Base-by-base conservation (phyloP, 2,329 filamentous ascomycete genomes). In the Dendrostoma leiphaemia region DNA sequence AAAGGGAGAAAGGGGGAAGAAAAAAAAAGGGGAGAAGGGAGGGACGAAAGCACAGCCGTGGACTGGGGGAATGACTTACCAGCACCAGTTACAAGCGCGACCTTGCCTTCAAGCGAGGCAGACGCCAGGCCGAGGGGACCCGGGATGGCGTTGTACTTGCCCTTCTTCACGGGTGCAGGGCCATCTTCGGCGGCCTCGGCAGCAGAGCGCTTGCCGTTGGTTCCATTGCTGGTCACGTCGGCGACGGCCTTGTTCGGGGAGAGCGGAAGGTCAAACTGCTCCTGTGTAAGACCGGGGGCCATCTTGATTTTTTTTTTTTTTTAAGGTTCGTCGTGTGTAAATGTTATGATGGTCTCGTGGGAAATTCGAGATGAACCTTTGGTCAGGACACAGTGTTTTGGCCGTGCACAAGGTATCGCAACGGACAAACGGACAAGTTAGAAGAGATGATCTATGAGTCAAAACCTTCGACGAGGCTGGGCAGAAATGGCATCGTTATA, bases 41-140 rank as follows among this genome's bases (percentile, higher is more conserved):
- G 8, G 15, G 12, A 3, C 10, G 7, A 34, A 24, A 31, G 15
- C n/a, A n/a, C n/a, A n/a, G 3, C 1, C 15, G 6, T 6, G 19
- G 8, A 69, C n/a, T n/a, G n/a, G n/a, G n/a, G n/a, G n/a, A n/a
- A n/a, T n/a, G n/a, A n/a, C 71, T 43, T 65, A 73, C 71, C 71
- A 56, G 71, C 70, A 58, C 69, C 69, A 17, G 69, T 71, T 3
- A 71, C 69, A 17, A 71, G 64, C 53, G 69, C 69, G 45, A 71
- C 69, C 61, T 71, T 71, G 58, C 69, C 69, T 54, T 68, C 67
- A 10, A 71, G 67, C 28, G 69, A 71, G 32, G 71, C 71, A 34
- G 71, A 72, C 24, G 64, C 67, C 46, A 73, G 53, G 29, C 71
- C 71, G 44, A 73, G 63, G 51, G 71, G 70, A 6, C 71, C 71